Conservation (phyloP, 139 green algal species). For the Eudorina sp. region DNA sequence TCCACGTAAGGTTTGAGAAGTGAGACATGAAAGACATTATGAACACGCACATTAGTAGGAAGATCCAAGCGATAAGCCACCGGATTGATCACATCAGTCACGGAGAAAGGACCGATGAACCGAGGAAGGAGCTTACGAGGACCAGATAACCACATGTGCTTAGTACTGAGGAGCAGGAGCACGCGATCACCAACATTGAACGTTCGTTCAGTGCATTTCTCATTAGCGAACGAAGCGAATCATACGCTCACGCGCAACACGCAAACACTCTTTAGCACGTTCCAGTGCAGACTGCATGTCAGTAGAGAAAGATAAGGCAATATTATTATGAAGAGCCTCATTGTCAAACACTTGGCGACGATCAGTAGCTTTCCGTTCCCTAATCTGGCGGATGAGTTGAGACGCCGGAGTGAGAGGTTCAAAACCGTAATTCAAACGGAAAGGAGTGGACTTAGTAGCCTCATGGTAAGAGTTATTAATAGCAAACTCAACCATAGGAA, state of each 20-base stretch:
- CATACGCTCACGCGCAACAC: neutral
- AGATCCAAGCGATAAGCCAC: neutral
- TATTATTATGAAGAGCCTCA: neutral
- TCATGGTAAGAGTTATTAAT: neutral
- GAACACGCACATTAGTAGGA: neutral
- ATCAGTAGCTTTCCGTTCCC: neutral
- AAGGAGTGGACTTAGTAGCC: neutral
- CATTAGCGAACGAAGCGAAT: neutral
- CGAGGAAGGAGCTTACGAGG: neutral
- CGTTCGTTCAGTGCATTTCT: neutral
- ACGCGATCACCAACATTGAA: neutral
- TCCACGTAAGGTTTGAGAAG: neutral
- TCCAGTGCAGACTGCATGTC: neutral
- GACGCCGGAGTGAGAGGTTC: neutral
- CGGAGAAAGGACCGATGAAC: neutral
- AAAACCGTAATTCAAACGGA: neutral
- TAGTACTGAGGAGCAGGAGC: neutral
- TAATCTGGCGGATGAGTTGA: neutral
- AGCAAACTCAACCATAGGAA: slow-evolving; percentile 4
- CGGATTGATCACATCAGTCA: neutral
- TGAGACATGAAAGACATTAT: slow-evolving; percentile 13
- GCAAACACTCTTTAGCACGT: neutral
- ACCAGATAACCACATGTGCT: neutral
- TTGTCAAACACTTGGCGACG: neutral
- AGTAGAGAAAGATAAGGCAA: neutral